A percentile compares a stretch with the other conserved stretches of the same genome.
Conservation (phyloP, 2,329 filamentous ascomycete genomes). For the Didymella keratinophila region DNA sequence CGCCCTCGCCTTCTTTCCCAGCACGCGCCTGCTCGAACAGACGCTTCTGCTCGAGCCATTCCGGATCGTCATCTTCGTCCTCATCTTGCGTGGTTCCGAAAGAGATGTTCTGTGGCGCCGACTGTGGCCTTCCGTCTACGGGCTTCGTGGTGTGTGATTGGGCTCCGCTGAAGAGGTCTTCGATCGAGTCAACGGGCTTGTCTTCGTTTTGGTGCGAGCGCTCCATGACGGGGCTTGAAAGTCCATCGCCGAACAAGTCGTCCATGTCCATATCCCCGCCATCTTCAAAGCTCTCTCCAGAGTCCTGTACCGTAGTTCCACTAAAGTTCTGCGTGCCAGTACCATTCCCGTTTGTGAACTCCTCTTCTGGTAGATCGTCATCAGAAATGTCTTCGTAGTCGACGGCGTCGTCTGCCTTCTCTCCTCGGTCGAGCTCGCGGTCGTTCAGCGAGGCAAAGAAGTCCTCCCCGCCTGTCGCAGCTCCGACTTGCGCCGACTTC, state of each 20-base stretch:
- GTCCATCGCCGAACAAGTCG: slow-evolving; percentile 44
- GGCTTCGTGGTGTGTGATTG: slow-evolving; percentile 13
- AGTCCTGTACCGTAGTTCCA: slow-evolving; percentile 44
- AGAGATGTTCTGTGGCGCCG: slow-evolving; percentile 26
- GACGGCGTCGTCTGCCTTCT: slow-evolving; percentile 91
- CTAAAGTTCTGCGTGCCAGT: slow-evolving; percentile 37
- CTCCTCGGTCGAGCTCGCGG: slow-evolving; percentile 58
- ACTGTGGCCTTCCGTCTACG: slow-evolving; percentile 30
- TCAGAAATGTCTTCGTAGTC: slow-evolving; percentile 93
- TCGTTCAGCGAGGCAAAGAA: slow-evolving; percentile 40
- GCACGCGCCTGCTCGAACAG: slow-evolving; percentile 41
- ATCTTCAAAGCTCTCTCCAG: slow-evolving; percentile 58
- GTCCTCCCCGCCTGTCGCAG: slow-evolving; percentile 30
- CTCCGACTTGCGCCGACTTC: slow-evolving; percentile 30
- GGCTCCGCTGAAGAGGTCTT: slow-evolving; percentile 23
- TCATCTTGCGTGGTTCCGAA: slow-evolving; percentile 32
- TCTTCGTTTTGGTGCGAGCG: slow-evolving; percentile 47
- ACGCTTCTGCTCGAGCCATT: slow-evolving; percentile 45
- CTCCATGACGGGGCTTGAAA: slow-evolving; percentile 38
- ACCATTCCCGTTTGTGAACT: slow-evolving; percentile 45
- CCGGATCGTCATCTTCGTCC: slow-evolving; percentile 46
- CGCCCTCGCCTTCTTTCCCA: slow-evolving; percentile 58
- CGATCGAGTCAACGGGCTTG: slow-evolving; percentile 49
- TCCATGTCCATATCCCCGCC: slow-evolving; percentile 15
- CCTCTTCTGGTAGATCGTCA: slow-evolving; percentile 84